Base-by-base conservation (phyloP, 108 stramenopile genomes). In the Halocafeteria seosinensis region DNA sequence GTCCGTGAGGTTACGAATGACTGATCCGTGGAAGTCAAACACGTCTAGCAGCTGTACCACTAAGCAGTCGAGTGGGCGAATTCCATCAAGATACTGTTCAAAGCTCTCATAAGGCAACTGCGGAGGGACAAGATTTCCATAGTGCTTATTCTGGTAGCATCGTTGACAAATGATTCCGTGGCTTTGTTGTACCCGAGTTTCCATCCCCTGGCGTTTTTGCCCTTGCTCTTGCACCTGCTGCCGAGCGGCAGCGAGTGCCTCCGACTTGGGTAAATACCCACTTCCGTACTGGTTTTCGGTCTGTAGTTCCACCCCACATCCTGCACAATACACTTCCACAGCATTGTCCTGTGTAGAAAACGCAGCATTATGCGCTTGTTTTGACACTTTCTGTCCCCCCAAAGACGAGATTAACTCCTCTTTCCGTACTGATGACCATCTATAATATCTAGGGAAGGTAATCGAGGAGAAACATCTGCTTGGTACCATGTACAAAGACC, bases 1-100 rank as follows among this genome's bases (percentile, higher is more conserved):
- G 21, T 35, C 34, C 27, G 58, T 57, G 30, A 75, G 27, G 50
- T 78, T 72, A 36, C 52, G 63, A 24, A 78, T 62, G 62, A 78
- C 33, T 11, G 67, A 64, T 12, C 77, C 77, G 31, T 73, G 62
- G 53, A 76, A 73, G 68, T 78, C 77, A 35, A 78, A 78, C 13
- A 78, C 57, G 53, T 78, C 77, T 29, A 73, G 52, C 11, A 78
- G 34, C 55, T 72, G 72, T 17, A 78, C 64, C 11, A 78, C 72
- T 24, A 75, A 53, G 38, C 67, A 65, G 12, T 37, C 34, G 33
- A 34, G 28, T 30, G 38, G 38, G 0, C 57, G 38, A 21, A 78
- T 35, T 36, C 35, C 57, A 21, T 52, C 32, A 50, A 78, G 32
- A 34, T 73, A 62, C n/a, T 71, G 66, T 52, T 68, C 38, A 26